These are phyloP conservation scores for Apodospora peruviana DNA, from an alignment of 495 filamentous ascomycete species.

Conservation along the genomic window DNA sequence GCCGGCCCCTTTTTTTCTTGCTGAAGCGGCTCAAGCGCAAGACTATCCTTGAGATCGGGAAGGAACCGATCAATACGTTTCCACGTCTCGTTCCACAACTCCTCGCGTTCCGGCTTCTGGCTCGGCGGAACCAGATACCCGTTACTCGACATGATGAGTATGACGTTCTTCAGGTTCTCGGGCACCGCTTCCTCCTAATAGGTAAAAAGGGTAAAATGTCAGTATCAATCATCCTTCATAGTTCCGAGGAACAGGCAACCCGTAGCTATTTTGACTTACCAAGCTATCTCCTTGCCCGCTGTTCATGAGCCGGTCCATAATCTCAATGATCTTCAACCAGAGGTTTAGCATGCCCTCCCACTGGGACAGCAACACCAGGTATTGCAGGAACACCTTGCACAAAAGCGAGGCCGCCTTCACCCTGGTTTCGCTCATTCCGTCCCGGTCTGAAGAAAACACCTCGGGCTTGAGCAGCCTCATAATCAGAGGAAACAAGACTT, in stretches of 20 bases:
- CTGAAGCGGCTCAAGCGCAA: slow-evolving; percentile 33
- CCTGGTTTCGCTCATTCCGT: slow-evolving; percentile 92
- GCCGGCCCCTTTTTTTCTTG: background rate
- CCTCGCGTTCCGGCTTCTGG: slow-evolving; percentile 50
- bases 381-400: slow-evolving; percentile 93
- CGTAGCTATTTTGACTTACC: no score
- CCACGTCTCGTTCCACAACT: slow-evolving; percentile 76
- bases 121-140: slow-evolving; percentile 76
- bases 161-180: slow-evolving; percentile 92
- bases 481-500: slow-evolving; percentile 94
- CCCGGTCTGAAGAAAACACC: slow-evolving; percentile 84
- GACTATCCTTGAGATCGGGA: slow-evolving; percentile 58
- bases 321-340: slow-evolving; percentile 87
- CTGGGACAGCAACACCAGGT: slow-evolving; percentile 75
- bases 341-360: slow-evolving; percentile 91
- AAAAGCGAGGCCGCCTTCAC: slow-evolving; percentile 87
- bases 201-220: slow-evolving; percentile 11
- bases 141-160: slow-evolving; percentile 90
- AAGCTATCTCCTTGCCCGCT: slow-evolving; percentile 87
- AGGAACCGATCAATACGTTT: slow-evolving; percentile 86
- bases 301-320: slow-evolving; percentile 95
- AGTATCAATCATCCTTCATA: background rate
- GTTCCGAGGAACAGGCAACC: background rate
- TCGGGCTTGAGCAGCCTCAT: slow-evolving; percentile 86
- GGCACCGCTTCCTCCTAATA: slow-evolving; percentile 88